Percentiles rank a stretch among this genome's conserved stretches.
These are phyloP conservation scores for Fomitopsis serialis DNA, from an alignment of 768 basidiomycete species.

Conservation along the genomic window DNA sequence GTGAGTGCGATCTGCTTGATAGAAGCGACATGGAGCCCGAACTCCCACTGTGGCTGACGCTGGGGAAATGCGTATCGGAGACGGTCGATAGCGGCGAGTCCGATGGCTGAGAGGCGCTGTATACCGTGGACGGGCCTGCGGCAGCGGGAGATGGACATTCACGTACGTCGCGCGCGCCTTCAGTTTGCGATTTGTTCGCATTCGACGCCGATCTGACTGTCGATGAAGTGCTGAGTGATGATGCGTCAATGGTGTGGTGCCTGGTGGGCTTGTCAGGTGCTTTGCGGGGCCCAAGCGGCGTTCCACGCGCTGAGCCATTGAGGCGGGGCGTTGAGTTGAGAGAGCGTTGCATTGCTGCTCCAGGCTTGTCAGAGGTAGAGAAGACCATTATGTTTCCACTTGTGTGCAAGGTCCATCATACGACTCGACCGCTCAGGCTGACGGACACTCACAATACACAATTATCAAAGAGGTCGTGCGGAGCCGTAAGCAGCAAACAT, in stretches of 20 bases:
- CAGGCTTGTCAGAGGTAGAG: background rate
- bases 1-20: constrained; percentile 7
- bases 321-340: background rate
- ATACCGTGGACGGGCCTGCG: background rate
- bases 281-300: background rate
- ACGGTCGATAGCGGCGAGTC: background rate
- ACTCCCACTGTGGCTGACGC: background rate
- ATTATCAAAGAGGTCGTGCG: too few species aligned
- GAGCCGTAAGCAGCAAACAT: background rate
- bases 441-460: background rate
- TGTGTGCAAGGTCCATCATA: background rate
- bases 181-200: background rate
- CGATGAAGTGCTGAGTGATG: background rate
- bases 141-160: background rate
- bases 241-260: background rate
- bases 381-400: background rate
- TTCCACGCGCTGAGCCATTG: background rate
- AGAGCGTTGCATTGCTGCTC: background rate
- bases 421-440: background rate
- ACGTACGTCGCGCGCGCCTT: background rate
- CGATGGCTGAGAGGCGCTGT: background rate
- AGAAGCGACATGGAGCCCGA: constrained; percentile 1
- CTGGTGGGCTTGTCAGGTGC: background rate
- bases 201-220: background rate
- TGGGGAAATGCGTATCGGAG: background rate